A percentile compares a stretch with the other conserved stretches of the same genome.
These are phyloP conservation scores for Cryomyces minteri DNA, from an alignment of 495 filamentous ascomycete species.

Conservation along the genomic window DNA sequence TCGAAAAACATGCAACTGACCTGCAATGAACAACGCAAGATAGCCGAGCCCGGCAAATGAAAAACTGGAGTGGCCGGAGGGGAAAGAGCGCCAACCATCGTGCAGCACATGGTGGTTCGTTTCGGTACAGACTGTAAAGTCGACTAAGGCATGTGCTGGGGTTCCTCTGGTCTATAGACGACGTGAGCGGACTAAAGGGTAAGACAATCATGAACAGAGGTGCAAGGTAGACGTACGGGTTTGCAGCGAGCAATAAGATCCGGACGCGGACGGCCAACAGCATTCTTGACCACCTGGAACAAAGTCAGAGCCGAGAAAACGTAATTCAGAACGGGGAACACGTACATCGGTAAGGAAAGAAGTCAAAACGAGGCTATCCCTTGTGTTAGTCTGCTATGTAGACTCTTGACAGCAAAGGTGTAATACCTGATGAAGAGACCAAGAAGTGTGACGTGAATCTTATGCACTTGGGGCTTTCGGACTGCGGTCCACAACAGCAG, in stretches of 20 bases:
- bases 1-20: slow-evolving; percentile 65
- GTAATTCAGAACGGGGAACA: not conserved
- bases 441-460: slow-evolving; percentile 70
- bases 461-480: slow-evolving; percentile 45
- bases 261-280: slow-evolving; percentile 74
- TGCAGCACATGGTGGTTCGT: slow-evolving; percentile 58
- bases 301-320: not conserved
- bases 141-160: slow-evolving; percentile 46
- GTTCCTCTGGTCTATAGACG: slow-evolving; percentile 24
- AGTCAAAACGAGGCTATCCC: slow-evolving; percentile 41
- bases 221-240: slow-evolving; percentile 23
- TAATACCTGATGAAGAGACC: slow-evolving; percentile 47
- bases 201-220: not conserved
- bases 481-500: slow-evolving; percentile 46
- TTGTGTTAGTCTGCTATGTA: not conserved
- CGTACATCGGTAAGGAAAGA: slow-evolving; percentile 60
- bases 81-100: slow-evolving; percentile 88
- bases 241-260: slow-evolving; percentile 82
- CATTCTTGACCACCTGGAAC: slow-evolving; percentile 56
- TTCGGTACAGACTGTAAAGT: slow-evolving; percentile 65
- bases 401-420: not conserved
- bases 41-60: slow-evolving; percentile 77
- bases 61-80: slow-evolving; percentile 75
- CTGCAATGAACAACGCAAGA: slow-evolving; percentile 56
- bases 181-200: not conserved